These are phyloP conservation scores for Perkinsus olseni DNA, from an alignment of 169 alveolate species.

Conservation along the genomic window DNA sequence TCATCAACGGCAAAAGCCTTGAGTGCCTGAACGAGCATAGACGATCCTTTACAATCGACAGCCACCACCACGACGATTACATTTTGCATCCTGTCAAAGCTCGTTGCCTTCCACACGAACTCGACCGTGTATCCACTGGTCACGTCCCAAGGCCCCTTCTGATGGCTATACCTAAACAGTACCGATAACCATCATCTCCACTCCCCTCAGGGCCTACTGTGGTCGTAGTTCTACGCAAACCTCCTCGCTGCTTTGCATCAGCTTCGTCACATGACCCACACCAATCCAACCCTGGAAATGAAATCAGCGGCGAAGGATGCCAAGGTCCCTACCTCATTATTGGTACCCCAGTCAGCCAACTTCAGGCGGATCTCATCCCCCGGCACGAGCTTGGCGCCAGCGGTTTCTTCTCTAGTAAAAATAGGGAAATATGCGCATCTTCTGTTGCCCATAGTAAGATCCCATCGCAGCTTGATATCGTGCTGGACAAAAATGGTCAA, in stretches of 20 bases:
- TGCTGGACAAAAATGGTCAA: neutral
- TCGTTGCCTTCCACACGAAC: constrained; percentile 86
- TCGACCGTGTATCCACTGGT: constrained; percentile 64
- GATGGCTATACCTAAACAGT: neutral
- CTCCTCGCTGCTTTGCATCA: constrained; percentile 54
- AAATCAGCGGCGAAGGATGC: neutral
- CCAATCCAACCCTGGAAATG: constrained; percentile 54
- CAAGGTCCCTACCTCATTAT: neutral
- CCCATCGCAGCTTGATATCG: neutral
- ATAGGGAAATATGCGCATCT: constrained; percentile 66
- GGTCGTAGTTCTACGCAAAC: constrained; percentile 60
- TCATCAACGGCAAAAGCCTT: constrained; percentile 32
- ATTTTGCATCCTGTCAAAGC: constrained; percentile 82
- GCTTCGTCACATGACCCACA: constrained; percentile 59
- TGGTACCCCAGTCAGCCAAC: constrained; percentile 2
- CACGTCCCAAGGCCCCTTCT: constrained; percentile 43
- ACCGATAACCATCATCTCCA: constrained; percentile 19
- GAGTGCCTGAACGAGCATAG: constrained; percentile 42
- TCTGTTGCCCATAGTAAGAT: constrained; percentile 50
- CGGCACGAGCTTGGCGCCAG: constrained; percentile 66
- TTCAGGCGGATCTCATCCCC: constrained; percentile 75
- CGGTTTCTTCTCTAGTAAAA: constrained; percentile 70
- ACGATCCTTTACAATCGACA: no score
- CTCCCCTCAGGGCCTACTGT: constrained; percentile 31
- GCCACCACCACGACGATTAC: no score